These are phyloP conservation scores for Sporisorium sorghi DNA, from an alignment of 1,284 basidiomycete genomes.

Conservation along the genomic window DNA sequence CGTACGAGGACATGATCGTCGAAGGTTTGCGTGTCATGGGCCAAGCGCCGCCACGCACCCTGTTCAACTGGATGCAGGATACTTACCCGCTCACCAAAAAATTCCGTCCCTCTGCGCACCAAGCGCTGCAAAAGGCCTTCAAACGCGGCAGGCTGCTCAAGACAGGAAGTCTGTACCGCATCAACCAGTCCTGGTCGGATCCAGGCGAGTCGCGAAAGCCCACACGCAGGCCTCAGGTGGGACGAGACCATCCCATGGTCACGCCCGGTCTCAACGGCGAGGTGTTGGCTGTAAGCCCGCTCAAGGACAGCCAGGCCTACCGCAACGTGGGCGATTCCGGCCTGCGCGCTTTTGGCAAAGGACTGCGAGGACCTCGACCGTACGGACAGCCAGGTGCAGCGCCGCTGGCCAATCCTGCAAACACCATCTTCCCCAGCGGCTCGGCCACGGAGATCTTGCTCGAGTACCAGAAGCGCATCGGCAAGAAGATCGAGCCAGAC, in stretches of 20 bases:
- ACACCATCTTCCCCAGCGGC: constrained; percentile 62
- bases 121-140: constrained; percentile 66
- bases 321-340: constrained; percentile 49
- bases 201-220: constrained; percentile 57
- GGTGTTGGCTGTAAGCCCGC: constrained; percentile 56
- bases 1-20: constrained; percentile 66
- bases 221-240: constrained; percentile 56
- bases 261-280: constrained; percentile 59
- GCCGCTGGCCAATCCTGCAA: constrained; percentile 60
- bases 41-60: constrained; percentile 57
- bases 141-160: constrained; percentile 66
- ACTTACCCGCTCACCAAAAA: constrained; percentile 66
- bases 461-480: constrained; percentile 57
- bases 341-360: constrained; percentile 25
- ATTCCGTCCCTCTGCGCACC: constrained; percentile 66
- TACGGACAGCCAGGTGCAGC: constrained; percentile 62
- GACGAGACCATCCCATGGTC: constrained; percentile 61
- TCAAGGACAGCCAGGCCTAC: constrained; percentile 57
- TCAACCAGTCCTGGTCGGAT: constrained; percentile 63
- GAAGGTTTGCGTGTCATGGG: constrained; percentile 59
- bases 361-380: constrained; percentile 51
- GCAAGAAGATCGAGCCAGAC: constrained; percentile 47
- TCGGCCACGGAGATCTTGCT: constrained; percentile 56
- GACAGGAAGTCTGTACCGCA: constrained; percentile 61
- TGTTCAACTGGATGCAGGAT: constrained; percentile 64